These are phyloP conservation scores for Drosera spatulata DNA, from an alignment of 179 eudicot genomes.

Conservation along the genomic window DNA sequence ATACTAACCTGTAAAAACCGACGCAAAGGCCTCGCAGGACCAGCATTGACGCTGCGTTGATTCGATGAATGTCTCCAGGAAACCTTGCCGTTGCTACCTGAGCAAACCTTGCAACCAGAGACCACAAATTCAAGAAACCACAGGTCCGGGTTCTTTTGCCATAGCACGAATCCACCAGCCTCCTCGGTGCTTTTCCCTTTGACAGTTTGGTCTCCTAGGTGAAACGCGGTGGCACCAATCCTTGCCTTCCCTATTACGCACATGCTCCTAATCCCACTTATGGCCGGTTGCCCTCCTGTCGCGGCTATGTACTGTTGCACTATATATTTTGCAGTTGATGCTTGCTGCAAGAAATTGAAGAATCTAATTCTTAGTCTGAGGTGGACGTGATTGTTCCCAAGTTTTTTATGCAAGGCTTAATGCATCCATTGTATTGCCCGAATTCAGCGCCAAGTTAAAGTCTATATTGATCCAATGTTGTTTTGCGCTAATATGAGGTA, in stretches of 20 bases:
- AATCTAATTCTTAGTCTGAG: background rate
- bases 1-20: conserved; percentile 68
- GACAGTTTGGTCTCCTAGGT: conserved; percentile 54
- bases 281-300: conserved; percentile 66
- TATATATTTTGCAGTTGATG: conserved; percentile 55
- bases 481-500: background rate
- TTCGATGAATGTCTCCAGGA: conserved; percentile 91
- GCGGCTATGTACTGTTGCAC: conserved; percentile 55
- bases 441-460: too few relatives aligned
- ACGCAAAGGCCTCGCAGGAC: conserved; percentile 68
- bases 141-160: conserved; percentile 79
- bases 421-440: too few relatives aligned
- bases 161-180: conserved; percentile 76
- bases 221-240: conserved; percentile 69
- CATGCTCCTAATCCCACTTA: conserved; percentile 69
- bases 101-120: conserved; percentile 82
- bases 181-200: conserved; percentile 51
- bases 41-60: conserved; percentile 41
- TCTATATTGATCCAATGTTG: background rate
- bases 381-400: background rate
- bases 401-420: background rate
- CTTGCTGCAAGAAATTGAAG: conserved; percentile 42
- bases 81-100: conserved; percentile 75
- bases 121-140: conserved; percentile 82
- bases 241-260: conserved; percentile 72